phyloP scores from a whole-genome alignment of 2,329 filamentous ascomycete species.

The Cladosporium sp. region DNA sequence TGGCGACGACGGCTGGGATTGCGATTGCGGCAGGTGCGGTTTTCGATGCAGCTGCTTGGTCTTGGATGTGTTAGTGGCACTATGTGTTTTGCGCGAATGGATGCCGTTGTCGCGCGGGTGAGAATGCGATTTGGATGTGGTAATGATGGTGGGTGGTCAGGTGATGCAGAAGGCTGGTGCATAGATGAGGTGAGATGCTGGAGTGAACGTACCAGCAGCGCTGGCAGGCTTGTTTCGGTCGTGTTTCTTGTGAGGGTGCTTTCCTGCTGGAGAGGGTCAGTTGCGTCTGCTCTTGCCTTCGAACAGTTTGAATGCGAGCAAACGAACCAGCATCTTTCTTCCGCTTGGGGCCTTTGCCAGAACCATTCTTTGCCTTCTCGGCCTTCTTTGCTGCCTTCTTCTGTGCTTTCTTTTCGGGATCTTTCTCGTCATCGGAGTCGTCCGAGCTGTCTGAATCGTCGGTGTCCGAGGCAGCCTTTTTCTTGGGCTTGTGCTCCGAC shows the following conservation, averaged over 20 bases:
- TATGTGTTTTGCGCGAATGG: neutral
- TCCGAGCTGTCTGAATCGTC: neutral
- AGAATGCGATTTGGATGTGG: neutral
- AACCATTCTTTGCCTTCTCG: neutral
- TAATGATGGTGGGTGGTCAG: neutral
- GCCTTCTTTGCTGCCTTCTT: neutral
- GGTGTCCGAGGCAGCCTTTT: neutral
- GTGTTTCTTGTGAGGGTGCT: slow-evolving; percentile 10
- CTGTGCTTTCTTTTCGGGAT: neutral
- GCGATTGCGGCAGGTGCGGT: neutral
- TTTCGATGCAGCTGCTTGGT: neutral
- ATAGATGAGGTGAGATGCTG: neutral
- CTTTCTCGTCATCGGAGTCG: neutral
- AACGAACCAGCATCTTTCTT: neutral
- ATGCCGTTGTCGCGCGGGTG: neutral
- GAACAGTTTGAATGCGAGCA: no score
- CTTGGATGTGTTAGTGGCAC: neutral
- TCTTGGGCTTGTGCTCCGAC: neutral
- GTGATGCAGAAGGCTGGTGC: neutral
- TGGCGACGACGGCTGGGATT: slow-evolving; percentile 4
- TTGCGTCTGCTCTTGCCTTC: neutral
- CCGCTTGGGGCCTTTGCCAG: neutral
- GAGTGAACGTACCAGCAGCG: neutral
- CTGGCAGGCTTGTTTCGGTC: neutral
- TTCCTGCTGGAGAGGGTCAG: neutral